Base-by-base conservation (phyloP, 352 stramenopile species). In the Achlya hypogyna region DNA sequence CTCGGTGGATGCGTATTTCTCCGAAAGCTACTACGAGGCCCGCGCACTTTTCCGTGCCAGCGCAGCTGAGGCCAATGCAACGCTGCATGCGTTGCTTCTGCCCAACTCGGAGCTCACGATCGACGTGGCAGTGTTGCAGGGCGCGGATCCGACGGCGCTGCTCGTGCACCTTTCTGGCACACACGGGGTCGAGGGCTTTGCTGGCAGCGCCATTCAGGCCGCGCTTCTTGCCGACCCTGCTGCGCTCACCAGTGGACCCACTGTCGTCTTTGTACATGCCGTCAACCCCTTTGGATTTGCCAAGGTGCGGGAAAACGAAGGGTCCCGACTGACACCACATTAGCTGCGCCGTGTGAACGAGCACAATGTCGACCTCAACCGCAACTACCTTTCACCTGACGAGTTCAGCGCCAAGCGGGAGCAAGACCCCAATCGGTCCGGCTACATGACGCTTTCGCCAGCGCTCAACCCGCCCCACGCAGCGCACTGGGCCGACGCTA, bases 321-420 rank as follows among this genome's bases (percentile, higher is more conserved):
- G 18, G 42, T 54, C 16, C 5, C 22, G 22, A 64, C 22, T 20
- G 22, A n/a, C 31, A 59, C 18, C 29, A 10, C 23, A 58, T 12
- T 63, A 79, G 72, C 78, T 96, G 22, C 80, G 93, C 31, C 79
- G 92, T 22, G 89, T 87, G 45, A 98, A 98, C 69, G 92, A 98
- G 73, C 76, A 97, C 68, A 97, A 97, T 70, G 89, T 98, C 23
- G 92, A 98, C 72, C 76, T 98, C 45, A 98, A 98, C 72, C 82
- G 91, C 34, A 98, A 98, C 75, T 93, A 75, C 53, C 75, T 97
- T 27, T 81, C 64, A 31, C 56, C 63, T 0, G 71, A 76, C 16
- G 69, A 84, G 49, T 94, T 89, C 63, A 59, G 78, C 31, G 63
- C 72, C 12, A 69, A 82, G 5, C 70, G 75, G 23, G 59, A 47